Evolutionary conservation across 75 land plant species (phyloP), one percentile per base, ranked within the genome.

Genomic region (Chamaecyparis obtusa): DNA sequence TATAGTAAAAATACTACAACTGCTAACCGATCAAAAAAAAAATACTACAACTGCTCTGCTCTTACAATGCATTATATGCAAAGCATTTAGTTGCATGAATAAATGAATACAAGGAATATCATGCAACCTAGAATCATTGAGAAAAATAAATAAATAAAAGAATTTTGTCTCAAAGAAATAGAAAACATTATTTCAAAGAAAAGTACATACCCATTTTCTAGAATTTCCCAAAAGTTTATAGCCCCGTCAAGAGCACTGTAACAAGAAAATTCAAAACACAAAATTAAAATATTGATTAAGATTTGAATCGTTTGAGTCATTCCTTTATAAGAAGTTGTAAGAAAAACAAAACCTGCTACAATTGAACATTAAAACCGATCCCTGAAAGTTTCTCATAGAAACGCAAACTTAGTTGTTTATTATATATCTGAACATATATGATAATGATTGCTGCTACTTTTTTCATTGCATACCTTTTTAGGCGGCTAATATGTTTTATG

Each of bases 191-290:
- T 35, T 35, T 1, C 13, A 76, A 76, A 19, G 36, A 35, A 76
- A 36, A 49, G 30, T 44, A 44, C 87, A 75, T 86, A 86, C 87
- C 87, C 87, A 24, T 39, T 86, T 16, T 85, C 48, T 86, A 77
- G 41, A 78, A 86, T 77, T 57, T 86, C 27, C 87, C 87, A 86
- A n/a, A 86, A 32, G 41, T 86, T 86, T 41, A 86, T 84, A 86
- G 43, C 85, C 67, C 87, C 87, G 10, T 86, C 84, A 36, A 86
- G 54, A 10, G 87, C 84, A 77, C 87, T 86, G 87, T 27, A 77
- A 41, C 48, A n/a, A 86, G 13, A 72, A 86, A n/a, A 85, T 35
- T 15, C 16, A 36, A 36, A 44, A 35, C 15, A 32, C 0, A 6
- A 84, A n/a, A 33, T 76, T 64, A 48, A 5, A 24, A 30, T 84